Evolutionary conservation across 2,329 filamentous ascomycete species (phyloP), one percentile per base, ranked within the genome.

Genomic region (Fusarium xyrophilum): DNA sequence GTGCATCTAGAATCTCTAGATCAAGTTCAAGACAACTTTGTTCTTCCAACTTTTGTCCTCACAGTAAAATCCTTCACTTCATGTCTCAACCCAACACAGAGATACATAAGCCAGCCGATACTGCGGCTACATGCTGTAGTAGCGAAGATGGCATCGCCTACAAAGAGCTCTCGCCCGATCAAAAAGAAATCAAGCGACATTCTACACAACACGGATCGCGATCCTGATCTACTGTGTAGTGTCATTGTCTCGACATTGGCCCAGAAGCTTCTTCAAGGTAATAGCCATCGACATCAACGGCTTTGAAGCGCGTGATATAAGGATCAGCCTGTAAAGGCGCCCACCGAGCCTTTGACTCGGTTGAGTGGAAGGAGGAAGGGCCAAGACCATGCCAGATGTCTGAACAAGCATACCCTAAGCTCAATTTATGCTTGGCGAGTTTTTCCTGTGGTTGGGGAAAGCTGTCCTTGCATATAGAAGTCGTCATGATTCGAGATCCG

Each of bases 371-470:
- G 4, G 15, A 23, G 5, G 59, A 43, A 0, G 60, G 60, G 6
- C 43, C 25, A 13, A 63, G 28, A 2, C 10, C 38, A 0, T 63
- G 60, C 60, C 60, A 63, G 3, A 63, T 39, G 5, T 58, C 51
- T 4, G 59, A 63, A 3, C 36, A 23, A 0, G 59, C 51, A 30
- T 35, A 63, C 1, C 60, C 43, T 1, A 50, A 40, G 6, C 59
- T 63, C 3, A 63, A 19, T 13, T 43, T 48, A 27, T 63, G 38
- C 17, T 63, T 63, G 12, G 52, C 59, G 0, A 63, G 33, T 2
- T 44, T 58, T 25, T 63, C 60, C 17, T 63, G 59, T 1, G 60
- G 60, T 3, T 63, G 60, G 1, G 59, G 59, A 30, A 63, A 63
- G 4, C 2, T 17, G 0, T 63, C 51, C 2, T 6, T 27, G 1